phyloP scores from a whole-genome alignment of 169 alveolate genomes.

The Plasmodium vivax region DNA sequence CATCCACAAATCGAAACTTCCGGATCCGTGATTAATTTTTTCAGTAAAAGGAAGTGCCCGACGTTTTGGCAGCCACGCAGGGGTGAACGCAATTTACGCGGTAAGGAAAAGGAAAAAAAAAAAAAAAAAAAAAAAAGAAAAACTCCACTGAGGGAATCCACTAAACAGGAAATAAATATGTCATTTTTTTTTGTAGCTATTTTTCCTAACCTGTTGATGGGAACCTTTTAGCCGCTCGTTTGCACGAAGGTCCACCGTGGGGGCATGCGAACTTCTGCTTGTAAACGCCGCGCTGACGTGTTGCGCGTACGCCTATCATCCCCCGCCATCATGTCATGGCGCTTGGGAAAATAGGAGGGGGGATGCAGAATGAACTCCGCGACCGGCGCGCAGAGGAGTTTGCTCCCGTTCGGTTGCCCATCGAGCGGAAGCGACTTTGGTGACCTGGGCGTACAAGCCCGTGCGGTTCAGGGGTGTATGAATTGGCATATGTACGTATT shows the following conservation, averaged over 20 bases:
- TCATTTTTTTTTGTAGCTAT: neutral
- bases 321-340: neutral
- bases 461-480: neutral
- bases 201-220: neutral
- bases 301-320: neutral
- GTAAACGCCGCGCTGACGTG: neutral
- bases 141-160: neutral
- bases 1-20: neutral
- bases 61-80: neutral
- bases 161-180: neutral
- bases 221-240: neutral
- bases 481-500: neutral
- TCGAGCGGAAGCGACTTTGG: neutral
- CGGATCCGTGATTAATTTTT: neutral
- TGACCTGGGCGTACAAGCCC: neutral
- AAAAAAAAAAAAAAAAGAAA: neutral
- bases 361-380: neutral
- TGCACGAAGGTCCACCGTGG: neutral
- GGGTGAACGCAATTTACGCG: neutral
- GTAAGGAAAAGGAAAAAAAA: neutral
- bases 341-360: neutral
- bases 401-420: neutral
- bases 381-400: neutral
- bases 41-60: neutral
- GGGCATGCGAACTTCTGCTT: neutral